phyloP scores from a whole-genome alignment of 2,329 filamentous ascomycete genomes.

The Pseudogymnoascus sp. region DNA sequence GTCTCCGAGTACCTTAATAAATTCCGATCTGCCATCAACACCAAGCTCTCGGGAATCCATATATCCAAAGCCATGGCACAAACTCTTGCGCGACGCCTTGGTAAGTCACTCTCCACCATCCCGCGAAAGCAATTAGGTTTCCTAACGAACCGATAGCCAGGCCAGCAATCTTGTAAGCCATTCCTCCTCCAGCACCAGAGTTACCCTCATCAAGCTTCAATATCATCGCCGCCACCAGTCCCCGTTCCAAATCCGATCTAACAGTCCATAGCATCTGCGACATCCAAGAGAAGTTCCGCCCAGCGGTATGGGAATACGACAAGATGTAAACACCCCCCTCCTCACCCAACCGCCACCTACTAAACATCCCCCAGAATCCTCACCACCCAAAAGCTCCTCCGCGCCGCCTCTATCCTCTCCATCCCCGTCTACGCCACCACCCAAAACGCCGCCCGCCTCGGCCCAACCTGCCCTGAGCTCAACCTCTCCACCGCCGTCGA shows the following conservation, averaged over 20 bases:
- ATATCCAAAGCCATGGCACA: slow-evolving; percentile 9
- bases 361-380: slow-evolving; percentile 43
- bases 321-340: slow-evolving; percentile 53
- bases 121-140: background rate
- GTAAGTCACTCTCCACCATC: slow-evolving; percentile 11
- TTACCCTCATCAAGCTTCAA: background rate
- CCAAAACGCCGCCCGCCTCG: slow-evolving; percentile 71
- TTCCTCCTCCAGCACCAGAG: background rate
- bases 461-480: slow-evolving; percentile 70
- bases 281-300: slow-evolving; percentile 86
- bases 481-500: slow-evolving; percentile 44
- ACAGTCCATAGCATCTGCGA: slow-evolving; percentile 67
- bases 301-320: slow-evolving; percentile 75
- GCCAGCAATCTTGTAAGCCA: slow-evolving; percentile 19
- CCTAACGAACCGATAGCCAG: slow-evolving; percentile 13
- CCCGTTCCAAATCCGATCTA: background rate
- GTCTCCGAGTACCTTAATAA: background rate
- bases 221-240: background rate
- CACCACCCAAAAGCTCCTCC: slow-evolving; percentile 62
- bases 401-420: slow-evolving; percentile 54
- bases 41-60: background rate
- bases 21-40: background rate
- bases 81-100: slow-evolving; percentile 10
- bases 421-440: slow-evolving; percentile 83
- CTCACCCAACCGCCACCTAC: slow-evolving; percentile 6